Evolutionary conservation across 2,329 filamentous ascomycete species (phyloP).

Genomic region (Bipolaris bicolor): DNA sequence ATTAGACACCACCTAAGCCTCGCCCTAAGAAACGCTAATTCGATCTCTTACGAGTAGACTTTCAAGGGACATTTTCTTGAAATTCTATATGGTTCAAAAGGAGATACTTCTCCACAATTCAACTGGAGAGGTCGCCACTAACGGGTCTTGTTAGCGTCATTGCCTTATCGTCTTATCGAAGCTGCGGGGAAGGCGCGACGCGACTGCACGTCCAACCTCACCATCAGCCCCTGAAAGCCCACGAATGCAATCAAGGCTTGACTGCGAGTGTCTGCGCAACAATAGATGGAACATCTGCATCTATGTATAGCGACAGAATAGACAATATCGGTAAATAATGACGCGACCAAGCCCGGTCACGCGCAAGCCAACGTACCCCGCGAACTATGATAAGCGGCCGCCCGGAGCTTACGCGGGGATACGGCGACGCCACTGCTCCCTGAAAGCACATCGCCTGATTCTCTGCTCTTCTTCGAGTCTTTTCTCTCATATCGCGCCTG

Average conservation of each 20-base stretch:
- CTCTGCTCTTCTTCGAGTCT: conserved; percentile 1
- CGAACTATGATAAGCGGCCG: conserved; percentile 32
- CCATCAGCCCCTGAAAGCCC: not conserved
- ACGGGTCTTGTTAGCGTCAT: conserved; percentile 9
- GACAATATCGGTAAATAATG: conserved; percentile 4
- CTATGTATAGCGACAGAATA: not conserved
- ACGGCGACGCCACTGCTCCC: conserved; percentile 21
- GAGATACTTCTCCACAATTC: not conserved
- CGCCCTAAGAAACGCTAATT: no score
- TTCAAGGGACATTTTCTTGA: not conserved
- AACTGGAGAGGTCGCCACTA: not conserved
- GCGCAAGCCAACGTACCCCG: conserved; percentile 32
- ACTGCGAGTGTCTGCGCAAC: not conserved
- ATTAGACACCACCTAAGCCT: not conserved
- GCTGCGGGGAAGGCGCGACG: conserved; percentile 12
- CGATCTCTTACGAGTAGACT: not conserved
- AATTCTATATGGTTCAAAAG: not conserved
- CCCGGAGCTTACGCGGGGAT: conserved; percentile 34
- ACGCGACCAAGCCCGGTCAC: conserved; percentile 27
- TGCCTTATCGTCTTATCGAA: conserved; percentile 31
- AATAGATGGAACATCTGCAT: not conserved
- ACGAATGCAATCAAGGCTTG: not conserved
- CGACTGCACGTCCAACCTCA: conserved; percentile 6
- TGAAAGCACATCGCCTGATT: conserved; percentile 8
- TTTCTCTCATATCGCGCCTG: not conserved